Evolutionary conservation across 495 filamentous ascomycete species (phyloP), one percentile per base, ranked within the genome.

Genomic region (Penicillium soppii): DNA sequence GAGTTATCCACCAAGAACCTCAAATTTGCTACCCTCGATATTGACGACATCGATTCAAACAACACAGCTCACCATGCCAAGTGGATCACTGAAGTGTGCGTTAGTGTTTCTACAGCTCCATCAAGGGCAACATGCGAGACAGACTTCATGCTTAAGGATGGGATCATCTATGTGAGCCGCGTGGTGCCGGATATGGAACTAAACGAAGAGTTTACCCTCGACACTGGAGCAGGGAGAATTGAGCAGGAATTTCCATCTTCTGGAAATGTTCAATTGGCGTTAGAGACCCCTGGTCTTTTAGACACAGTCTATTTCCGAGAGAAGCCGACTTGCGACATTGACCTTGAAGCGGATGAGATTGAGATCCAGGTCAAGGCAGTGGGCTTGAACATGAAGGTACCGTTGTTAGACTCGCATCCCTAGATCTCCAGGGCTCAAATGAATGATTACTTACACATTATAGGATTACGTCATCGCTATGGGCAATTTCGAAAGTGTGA

Each of bases 301-400:
- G 37, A 39, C 20, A 39, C 37, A 20, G 19, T 39, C 10, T 39
- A 39, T 39, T 39, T 39, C 37, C 37, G 37, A 22, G 37, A 39
- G 10, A 39, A 12, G 10, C 37, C 37, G 20, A 39, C 17, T 5
- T 39, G 37, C 20, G 37, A 39, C 37, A 39, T 39, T 39, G 20
- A 4, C 2, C 36, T 54, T 22, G 46, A 16, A 4, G 36, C 27
- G 2, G 27, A 39, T 15, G 43, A 51, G 27, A 46, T 55, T 30
- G 45, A 55, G 30, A 50, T 55, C 29, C 46, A 55, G 21, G 36
- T 50, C 6, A 50, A 55, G 19, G 52, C 52, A 10, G 46, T 50
- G n/a, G 52, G 52, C 5, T 27, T 55, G 46, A 55, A 55, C 22
- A 25, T 41, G 21, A 41, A 41, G 21, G 38, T 41, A n/a, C 9